Evolutionary conservation across 2,329 filamentous ascomycete species (phyloP), one percentile per base, ranked within the genome.

Genomic region (Tolypocladium pustulatum): DNA sequence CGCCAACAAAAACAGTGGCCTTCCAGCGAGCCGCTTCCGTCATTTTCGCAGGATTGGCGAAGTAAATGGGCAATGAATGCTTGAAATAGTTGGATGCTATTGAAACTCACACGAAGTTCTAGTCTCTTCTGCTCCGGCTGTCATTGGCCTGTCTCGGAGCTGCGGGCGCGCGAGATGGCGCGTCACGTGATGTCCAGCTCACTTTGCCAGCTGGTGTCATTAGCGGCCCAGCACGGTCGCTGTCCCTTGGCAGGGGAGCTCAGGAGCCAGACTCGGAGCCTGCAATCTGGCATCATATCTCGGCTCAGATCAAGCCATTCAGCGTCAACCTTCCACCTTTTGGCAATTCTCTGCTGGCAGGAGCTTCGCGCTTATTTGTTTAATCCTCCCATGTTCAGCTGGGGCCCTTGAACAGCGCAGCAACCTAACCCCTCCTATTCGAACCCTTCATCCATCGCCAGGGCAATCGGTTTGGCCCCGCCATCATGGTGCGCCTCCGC

Each of bases 1-100:
- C 93, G 62, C 92, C 92, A 56, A 99, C 90, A 71, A 95, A 95
- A 62, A 99, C 82, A 13, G 94, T 99, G 53, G 90, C 86, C 75
- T 96, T 97, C 75, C 93, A 87, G 62, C 93, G 86, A 56, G 89
- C 78, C 57, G 87, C 79, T 72, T 97, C 91, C 37, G 90, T 86
- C 90, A 97, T 96, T 60, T 59, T 68, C 10, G 12, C 10, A 17
- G 25, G 2, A 22, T 34, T 58, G 13, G n/a, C 15, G 27, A 53
- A 25, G 56, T 20, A 40, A 20, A 40, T 27, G n/a, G 34, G n/a
- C 4, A 27, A 25, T 36, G 17, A 15, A 20, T 36, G 32, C 9
- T 36, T 32, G 27, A n/a, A 10, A 30, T 34, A 4, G 49, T 53
- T 22, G 30, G 10, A 53, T 22, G 30, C 12, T 22, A 30, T n/a